Conservation (phyloP, 1,284 basidiomycete genomes). For the Megacollybia platyphylla region DNA sequence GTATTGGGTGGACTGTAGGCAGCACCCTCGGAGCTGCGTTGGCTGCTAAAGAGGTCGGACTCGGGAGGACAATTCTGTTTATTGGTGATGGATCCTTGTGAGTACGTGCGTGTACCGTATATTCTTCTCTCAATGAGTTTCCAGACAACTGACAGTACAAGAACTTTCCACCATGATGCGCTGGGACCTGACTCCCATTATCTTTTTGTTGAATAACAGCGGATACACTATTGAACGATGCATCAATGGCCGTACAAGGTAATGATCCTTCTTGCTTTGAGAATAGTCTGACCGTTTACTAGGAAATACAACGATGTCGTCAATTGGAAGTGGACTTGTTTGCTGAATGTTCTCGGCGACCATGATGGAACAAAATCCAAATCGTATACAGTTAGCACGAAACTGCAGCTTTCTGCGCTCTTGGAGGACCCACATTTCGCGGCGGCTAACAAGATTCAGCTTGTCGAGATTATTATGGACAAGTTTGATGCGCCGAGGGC, state of each 20-base stretch:
- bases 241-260: constrained; percentile 51
- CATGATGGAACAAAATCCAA: constrained; percentile 37
- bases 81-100: constrained; percentile 75
- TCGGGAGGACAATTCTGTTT: constrained; percentile 71
- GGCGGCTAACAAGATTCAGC: constrained; percentile 50
- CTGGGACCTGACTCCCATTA: constrained; percentile 56
- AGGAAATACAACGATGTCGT: constrained; percentile 66
- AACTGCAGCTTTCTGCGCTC: constrained; percentile 49
- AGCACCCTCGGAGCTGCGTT: constrained; percentile 65
- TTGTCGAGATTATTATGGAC: constrained; percentile 73
- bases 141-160: constrained; percentile 61
- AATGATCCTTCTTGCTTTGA: constrained; percentile 10
- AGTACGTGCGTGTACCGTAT: constrained; percentile 12
- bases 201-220: constrained; percentile 83
- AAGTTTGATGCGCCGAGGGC: constrained; percentile 61
- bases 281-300: constrained; percentile 14
- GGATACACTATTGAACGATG: constrained; percentile 85
- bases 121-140: neutral
- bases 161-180: constrained; percentile 73
- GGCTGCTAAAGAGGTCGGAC: constrained; percentile 56
- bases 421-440: constrained; percentile 48
- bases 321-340: constrained; percentile 58
- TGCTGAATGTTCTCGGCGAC: constrained; percentile 49
- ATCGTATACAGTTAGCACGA: constrained; percentile 57
- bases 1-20: constrained; percentile 76